Conservation (phyloP, 306 rosid species). For the Cicer bijugum region DNA sequence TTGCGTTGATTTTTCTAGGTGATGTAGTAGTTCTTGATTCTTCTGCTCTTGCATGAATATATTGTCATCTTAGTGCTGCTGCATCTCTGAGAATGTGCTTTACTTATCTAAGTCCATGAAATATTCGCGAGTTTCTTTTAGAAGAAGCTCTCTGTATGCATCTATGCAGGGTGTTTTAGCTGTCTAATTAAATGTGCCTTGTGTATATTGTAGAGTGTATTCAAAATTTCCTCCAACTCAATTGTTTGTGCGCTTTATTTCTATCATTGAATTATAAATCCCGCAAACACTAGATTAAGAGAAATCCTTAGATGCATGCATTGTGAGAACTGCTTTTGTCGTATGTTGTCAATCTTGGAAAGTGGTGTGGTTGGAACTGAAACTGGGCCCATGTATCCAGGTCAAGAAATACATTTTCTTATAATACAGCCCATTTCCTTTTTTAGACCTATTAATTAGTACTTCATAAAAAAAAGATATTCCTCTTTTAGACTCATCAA, state of each 20-base stretch:
- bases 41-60: background rate
- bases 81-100: background rate
- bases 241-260: slow-evolving; percentile 2
- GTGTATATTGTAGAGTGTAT: too few relatives aligned
- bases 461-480: too few relatives aligned
- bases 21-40: background rate
- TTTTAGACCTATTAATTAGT: too few relatives aligned
- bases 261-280: background rate
- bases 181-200: too few relatives aligned
- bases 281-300: background rate
- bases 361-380: too few relatives aligned
- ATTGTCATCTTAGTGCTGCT: background rate
- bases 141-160: background rate
- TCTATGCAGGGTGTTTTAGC: background rate
- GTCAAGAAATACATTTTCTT: too few relatives aligned
- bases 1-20: background rate
- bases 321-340: background rate
- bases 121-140: background rate
- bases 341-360: too few relatives aligned
- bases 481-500: too few relatives aligned
- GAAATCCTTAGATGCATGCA: background rate
- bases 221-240: background rate
- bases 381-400: too few relatives aligned
- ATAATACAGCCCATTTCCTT: too few relatives aligned
- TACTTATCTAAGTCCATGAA: background rate